Evolutionary conservation across 192 early-diverging fungal species (phyloP), one percentile per base, ranked within the genome.

Genomic region (Linderina pennispora): DNA sequence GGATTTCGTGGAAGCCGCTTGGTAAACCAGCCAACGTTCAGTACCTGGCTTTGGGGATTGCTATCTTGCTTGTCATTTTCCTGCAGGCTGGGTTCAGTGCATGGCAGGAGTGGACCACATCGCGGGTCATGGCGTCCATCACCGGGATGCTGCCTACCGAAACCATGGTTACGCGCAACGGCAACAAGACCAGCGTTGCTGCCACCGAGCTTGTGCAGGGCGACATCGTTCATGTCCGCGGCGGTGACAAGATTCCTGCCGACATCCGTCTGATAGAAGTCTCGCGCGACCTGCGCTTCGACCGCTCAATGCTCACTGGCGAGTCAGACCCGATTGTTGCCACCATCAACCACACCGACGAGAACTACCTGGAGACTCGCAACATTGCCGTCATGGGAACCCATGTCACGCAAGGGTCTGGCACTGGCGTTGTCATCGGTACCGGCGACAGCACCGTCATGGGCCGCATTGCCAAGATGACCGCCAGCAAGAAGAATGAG

Each of bases 241-340:
- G 76, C 21, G 86, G 86, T 15, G 53, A 78, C 43, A 78, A 78
- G 41, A 77, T 89, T n/a, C 87, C 87, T 24, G 85, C 85, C 13
- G 87, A 89, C 46, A 17, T 75, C 21, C 57, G 81, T 10, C 37
- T 89, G 22, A 56, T 86, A 8, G 53, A 82, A 62, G 77, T 79
- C 6, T 26, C 39, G 82, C 65, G 81, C 17, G 85, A 87, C 53
- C 67, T 90, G 20, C 81, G 88, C 32, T 77, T 94, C 39, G 91
- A 94, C 62, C 89, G 92, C 16, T 72, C 82, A 8, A 50, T 89
- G 21, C 59, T 89, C 20, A 89, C 89, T n/a, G 89, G 89, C 23
- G 87, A 91, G 61, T 68, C 70, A 22, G 75, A 82, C 18, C 61
- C 80, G n/a, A 74, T 89, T 25, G 48, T 53, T 37, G 83, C 65